Percentiles rank a stretch among this genome's conserved stretches.
phyloP scores from a whole-genome alignment of 345 rosid species.

The Raphanus raphanistrum region DNA sequence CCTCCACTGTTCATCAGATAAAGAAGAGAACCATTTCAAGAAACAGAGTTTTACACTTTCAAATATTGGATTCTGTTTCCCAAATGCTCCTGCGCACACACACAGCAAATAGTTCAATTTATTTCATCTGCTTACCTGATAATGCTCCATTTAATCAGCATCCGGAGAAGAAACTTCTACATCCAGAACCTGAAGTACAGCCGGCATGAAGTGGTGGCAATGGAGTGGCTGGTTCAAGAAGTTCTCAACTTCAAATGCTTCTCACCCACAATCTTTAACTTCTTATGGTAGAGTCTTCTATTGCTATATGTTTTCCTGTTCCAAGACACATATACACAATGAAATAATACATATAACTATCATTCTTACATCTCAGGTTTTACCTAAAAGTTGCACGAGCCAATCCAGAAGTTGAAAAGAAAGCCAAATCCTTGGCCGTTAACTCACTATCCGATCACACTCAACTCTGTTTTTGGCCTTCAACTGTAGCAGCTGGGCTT shows the following conservation, averaged over 20 bases:
- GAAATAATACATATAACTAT: neutral
- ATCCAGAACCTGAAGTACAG: constrained; percentile 54
- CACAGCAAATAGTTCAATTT: neutral
- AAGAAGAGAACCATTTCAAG: too few species aligned
- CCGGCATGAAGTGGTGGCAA: constrained; percentile 82
- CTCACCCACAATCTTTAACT: constrained; percentile 71
- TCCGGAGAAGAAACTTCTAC: constrained; percentile 60
- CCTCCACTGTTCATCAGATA: neutral
- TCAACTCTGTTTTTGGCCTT: constrained; percentile 83
- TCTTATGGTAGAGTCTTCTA: constrained; percentile 56
- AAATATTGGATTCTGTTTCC: constrained; percentile 3
- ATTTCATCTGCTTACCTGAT: constrained; percentile 18
- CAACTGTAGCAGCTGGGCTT: constrained; percentile 78
- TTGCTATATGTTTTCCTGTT: neutral
- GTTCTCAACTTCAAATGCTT: constrained; percentile 78
- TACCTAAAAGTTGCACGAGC: constrained; percentile 76
- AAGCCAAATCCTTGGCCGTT: constrained; percentile 64
- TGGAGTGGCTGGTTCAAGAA: constrained; percentile 98
- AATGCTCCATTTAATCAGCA: constrained; percentile 38
- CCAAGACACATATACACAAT: neutral
- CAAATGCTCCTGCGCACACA: neutral
- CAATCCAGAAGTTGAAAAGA: constrained; percentile 59
- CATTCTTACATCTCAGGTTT: constrained; percentile 53
- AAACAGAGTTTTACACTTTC: too few species aligned
- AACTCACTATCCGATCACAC: constrained; percentile 65